Base-by-base conservation (phyloP, 2,329 filamentous ascomycete species). In the Exophiala oligosperma region DNA sequence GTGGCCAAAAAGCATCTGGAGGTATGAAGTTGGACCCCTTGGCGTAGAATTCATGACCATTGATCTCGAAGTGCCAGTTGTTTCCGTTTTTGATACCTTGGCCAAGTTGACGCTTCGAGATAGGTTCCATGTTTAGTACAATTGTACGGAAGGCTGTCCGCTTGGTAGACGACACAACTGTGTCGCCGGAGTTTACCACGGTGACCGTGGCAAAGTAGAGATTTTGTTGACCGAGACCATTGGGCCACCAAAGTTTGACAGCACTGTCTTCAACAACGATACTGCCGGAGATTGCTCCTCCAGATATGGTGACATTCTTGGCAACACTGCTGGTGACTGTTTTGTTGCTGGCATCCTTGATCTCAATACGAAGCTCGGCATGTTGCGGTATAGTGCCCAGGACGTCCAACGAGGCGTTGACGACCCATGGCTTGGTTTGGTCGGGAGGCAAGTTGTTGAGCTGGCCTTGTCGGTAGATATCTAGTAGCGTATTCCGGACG, bases 1-100 rank as follows among this genome's bases (percentile, higher is more conserved):
- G 76, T 0, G 84, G 80, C 1, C 84, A 79, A 60, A 87, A 80
- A 52, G 76, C 84, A 65, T 88, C 84, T 0, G 81, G 82, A 2
- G 85, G 85, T 54, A 88, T 88, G 84, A 85, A 88, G 69, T 84
- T 82, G 12, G 83, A 84, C 4, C 85, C 85, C 37, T 84, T 83
- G 54, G 82, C 85, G 68, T 99, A 87, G 5, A 86, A 79, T 71
- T 87, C 80, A 52, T 86, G 73, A 2, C 83, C 84, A 63, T 90
- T 89, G 63, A 89, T 78, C 40, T 84, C 79, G 67, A 87, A 86
- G 64, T 80, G 81, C 69, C 88, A 87, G 2, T 80, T 81, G 65
- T 87, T 85, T 52, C 86, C 85, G 65, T 77, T 74, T 29, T 77
- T 80, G 67, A 76, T 76, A 4, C 46, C 46, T n/a, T 48, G 46